Evolutionary conservation across 1,139 yeast genomes (phyloP), one percentile per base, ranked within the genome.

Genomic region (Yamadazyma jaroonii): DNA sequence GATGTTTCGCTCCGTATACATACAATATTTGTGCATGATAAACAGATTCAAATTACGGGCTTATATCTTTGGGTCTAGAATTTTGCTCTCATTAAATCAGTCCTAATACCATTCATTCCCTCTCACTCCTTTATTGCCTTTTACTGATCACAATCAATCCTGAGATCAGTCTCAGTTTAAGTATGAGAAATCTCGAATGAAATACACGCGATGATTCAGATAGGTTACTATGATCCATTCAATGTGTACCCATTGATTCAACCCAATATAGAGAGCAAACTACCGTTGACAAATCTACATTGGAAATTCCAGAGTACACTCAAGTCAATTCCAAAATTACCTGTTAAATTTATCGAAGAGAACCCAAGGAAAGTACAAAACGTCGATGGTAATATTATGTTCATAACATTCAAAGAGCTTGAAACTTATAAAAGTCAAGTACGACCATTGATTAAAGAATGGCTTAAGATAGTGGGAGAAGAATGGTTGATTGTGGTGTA

Each of bases 191-290:
- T 12, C 9, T 17, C 23, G 21, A 25, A n/a, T n/a, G 15, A n/a
- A 8, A 25, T 17, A 17, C 6, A 17, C 20, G 20, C 25, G 32
- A 22, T 20, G 25, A 12, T 35, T 15, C 12, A 13, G 9, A 62
- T 84, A 20, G 89, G 94, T 8, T 89, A 81, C 58, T 88, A 85
- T 58, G 97, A 92, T 56, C 97, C 97, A 1, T 85, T 86, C 54
- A 77, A 77, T 30, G 76, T 84, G 1, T 84, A 74, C 51, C 74
- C 78, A 1, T 61, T 64, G 33, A 59, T 89, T n/a, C 58, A 72
- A 44, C 59, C 65, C 3, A 81, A 77, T 26, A 59, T 90, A 17
- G 62, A 64, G 29, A 46, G 71, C 10, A 72, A 75, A 40, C 66
- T 86, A 3, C 90, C 88, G 2, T 64, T 90, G 28, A 76, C 81